Base-by-base conservation (phyloP, 1,284 basidiomycete genomes). In the Puccinia hordei region DNA sequence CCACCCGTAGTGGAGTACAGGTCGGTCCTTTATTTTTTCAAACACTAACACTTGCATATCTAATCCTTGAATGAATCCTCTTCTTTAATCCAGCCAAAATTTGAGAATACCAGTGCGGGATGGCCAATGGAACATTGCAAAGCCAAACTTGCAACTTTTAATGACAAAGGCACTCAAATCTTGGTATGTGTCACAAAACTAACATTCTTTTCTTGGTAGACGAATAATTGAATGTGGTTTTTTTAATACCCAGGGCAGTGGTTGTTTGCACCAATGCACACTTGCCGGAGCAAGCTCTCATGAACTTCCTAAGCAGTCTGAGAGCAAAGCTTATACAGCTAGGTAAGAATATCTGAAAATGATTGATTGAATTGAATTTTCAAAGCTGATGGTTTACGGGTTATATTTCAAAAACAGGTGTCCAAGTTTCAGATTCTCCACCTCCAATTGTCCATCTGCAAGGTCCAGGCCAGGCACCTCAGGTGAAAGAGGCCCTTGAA, bases 71-170 rank as follows among this genome's bases (percentile, higher is more conserved):
- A 41, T 22, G 19, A 57, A 3, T 41, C 22, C 22, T 46, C 27
- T 12, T 77, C 41, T 19, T 46, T 46, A 6, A 27, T 6, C 0
- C 27, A 77, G 75, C 1, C 6, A 19, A 15, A 27, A 57, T 5
- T 51, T 57, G 1, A 38, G 22, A n/a, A 68, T 73, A 13, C 55
- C 38, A 17, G 75, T 68, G 1, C 27, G 63, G n/a, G 30, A 53
- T 12, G 75, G 75, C 6, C 75, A 77, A 57, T 77, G 75, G 75
- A 77, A 77, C 35, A 77, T 77, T 24, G 61, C 75, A 19, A 68
- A 68, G 53, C 61, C 61, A 15, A 53, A 53, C 33, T 53, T 68
- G 12, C 35, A 57, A 19, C 24, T 77, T 15, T 35, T 77, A 1
- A 24, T 8, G 6, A 30, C 75, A 22, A 53, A 57, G 17, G 44